Percentiles rank a stretch among this genome's conserved stretches.
Evolutionary conservation across 1,284 basidiomycete species (phyloP).

Genomic region (Inonotus hispidus): DNA sequence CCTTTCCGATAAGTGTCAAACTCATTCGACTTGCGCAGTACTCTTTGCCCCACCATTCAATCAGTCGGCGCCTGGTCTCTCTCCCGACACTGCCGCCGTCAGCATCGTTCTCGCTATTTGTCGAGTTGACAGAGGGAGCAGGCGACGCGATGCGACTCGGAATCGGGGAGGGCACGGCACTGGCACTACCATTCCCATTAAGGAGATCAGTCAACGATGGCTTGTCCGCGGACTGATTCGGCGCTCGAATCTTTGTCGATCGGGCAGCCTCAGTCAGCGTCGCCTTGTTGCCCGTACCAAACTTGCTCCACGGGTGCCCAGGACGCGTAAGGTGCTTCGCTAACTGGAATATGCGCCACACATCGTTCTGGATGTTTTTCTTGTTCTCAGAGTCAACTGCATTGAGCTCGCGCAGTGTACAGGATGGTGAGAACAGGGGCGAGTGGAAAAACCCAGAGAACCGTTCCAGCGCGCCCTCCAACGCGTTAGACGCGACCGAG

Average conservation of each 20-base stretch:
- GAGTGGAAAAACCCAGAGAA: slow-evolving; percentile 95
- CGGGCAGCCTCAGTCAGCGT: slow-evolving; percentile 71
- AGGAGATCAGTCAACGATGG: slow-evolving; percentile 9
- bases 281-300: slow-evolving; percentile 88
- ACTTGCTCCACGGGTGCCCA: slow-evolving; percentile 89
- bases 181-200: slow-evolving; percentile 20
- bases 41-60: slow-evolving; percentile 93
- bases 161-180: slow-evolving; percentile 38
- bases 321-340: slow-evolving; percentile 84
- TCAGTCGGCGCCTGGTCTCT: slow-evolving; percentile 85
- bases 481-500: slow-evolving; percentile 82
- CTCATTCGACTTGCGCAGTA: slow-evolving; percentile 96
- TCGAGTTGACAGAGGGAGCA: slow-evolving; percentile 48
- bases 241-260: slow-evolving; percentile 40
- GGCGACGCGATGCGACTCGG: slow-evolving; percentile 60
- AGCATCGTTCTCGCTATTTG: slow-evolving; percentile 51
- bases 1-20: slow-evolving; percentile 85
- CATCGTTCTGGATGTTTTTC: slow-evolving; percentile 94
- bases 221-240: slow-evolving; percentile 19
- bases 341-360: slow-evolving; percentile 96
- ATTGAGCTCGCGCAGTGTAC: slow-evolving; percentile 91
- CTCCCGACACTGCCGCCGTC: slow-evolving; percentile 76
- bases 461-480: slow-evolving; percentile 81
- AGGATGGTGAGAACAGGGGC: slow-evolving; percentile 87
- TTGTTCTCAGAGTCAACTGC: slow-evolving; percentile 98